A percentile compares a stretch with the other conserved stretches of the same genome.
These are phyloP conservation scores for Yamadazyma siamensis DNA, from an alignment of 1,139 yeast species.

Conservation along the genomic window DNA sequence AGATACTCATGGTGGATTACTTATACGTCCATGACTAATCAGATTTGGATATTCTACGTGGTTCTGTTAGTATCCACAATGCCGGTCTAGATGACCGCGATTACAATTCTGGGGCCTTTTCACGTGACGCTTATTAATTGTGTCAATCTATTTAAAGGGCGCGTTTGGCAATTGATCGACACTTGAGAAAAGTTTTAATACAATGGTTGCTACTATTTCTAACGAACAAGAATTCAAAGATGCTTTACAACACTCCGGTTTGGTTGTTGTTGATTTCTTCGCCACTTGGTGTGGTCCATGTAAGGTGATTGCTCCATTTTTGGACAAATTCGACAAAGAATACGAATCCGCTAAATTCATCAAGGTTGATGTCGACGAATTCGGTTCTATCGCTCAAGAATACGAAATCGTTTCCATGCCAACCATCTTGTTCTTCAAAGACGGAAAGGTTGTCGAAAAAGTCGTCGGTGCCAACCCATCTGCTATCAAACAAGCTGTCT, in stretches of 20 bases:
- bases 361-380: constrained; percentile 54
- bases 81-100: no score
- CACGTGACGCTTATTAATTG: no score
- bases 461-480: constrained; percentile 88
- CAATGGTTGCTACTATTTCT: constrained; percentile 31
- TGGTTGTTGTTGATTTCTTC: constrained; percentile 79
- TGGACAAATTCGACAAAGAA: constrained; percentile 56
- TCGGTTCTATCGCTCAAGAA: constrained; percentile 70
- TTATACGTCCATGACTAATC: no score
- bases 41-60: no score
- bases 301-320: constrained; percentile 76
- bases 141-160: no score
- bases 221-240: constrained; percentile 54
- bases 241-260: constrained; percentile 51
- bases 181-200: no score
- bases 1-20: no score
- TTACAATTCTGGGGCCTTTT: no score
- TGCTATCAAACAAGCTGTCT: constrained; percentile 69
- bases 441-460: constrained; percentile 68
- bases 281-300: constrained; percentile 97
- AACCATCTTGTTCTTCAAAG: constrained; percentile 75
- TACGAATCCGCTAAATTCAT: constrained; percentile 59
- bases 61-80: no score
- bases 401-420: constrained; percentile 87
- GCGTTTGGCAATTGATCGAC: no score